phyloP scores from a whole-genome alignment of 371 early-diverging fungal genomes.

The Lichtheimia ramosa region DNA sequence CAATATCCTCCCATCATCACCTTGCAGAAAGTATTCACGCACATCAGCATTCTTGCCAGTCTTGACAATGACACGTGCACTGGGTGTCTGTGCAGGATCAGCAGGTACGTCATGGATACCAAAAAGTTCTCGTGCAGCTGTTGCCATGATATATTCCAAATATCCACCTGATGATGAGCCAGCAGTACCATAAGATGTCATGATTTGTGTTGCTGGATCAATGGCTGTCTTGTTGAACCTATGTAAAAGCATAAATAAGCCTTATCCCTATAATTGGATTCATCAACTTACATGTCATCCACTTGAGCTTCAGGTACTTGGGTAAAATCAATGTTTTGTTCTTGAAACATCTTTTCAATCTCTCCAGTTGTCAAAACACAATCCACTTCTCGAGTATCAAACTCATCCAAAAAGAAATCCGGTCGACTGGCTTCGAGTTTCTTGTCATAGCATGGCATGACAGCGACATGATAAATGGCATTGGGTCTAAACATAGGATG shows the following conservation, averaged over 20 bases:
- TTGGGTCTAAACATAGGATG: conserved; percentile 51
- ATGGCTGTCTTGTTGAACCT: conserved; percentile 48
- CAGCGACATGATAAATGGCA: conserved; percentile 85
- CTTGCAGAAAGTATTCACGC: conserved; percentile 64
- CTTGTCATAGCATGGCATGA: conserved; percentile 99
- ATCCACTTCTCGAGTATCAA: conserved; percentile 88
- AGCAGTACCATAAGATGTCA: conserved; percentile 57
- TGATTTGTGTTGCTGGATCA: conserved; percentile 37
- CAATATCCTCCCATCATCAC: conserved; percentile 47
- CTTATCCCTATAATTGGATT: too few relatives aligned
- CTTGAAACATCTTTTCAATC: conserved; percentile 78
- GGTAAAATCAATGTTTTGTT: conserved; percentile 53
- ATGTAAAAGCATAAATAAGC: neutral
- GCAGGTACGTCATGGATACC: conserved; percentile 53
- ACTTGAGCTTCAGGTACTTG: conserved; percentile 52
- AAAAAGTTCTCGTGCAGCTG: conserved; percentile 80
- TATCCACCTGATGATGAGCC: conserved; percentile 92
- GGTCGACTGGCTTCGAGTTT: conserved; percentile 94
- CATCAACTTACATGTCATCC: conserved; percentile 52
- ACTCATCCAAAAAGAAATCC: conserved; percentile 83
- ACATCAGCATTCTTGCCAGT: conserved; percentile 84
- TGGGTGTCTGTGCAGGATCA: conserved; percentile 18
- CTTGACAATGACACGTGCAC: conserved; percentile 47
- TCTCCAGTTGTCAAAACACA: conserved; percentile 91
- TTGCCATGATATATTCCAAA: conserved; percentile 80